Conservation (phyloP, 2,329 filamentous ascomycete species). For the Alternaria brassicae region DNA sequence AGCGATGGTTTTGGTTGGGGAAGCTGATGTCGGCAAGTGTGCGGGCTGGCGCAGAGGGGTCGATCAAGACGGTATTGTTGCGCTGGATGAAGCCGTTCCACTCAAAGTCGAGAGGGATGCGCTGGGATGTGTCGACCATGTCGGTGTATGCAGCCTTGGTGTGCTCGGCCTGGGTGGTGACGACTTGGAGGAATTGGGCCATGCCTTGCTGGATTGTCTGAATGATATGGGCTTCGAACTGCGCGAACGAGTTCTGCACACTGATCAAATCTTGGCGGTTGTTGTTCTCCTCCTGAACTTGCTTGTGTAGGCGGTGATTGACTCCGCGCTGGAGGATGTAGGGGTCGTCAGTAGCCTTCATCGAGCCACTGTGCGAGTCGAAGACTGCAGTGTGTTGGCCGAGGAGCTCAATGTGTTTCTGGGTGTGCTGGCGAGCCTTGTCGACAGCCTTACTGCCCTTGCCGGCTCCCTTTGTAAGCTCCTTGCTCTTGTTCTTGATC, state of each 20-base stretch:
- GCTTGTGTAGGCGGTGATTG: constrained; percentile 83
- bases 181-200: constrained; percentile 81
- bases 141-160: constrained; percentile 82
- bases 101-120: constrained; percentile 84
- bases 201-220: constrained; percentile 82
- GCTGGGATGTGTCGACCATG: constrained; percentile 78
- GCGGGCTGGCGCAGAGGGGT: constrained; percentile 77
- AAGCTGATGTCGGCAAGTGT: constrained; percentile 77
- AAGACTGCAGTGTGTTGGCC: constrained; percentile 83
- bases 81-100: constrained; percentile 85
- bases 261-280: constrained; percentile 88
- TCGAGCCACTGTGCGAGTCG: constrained; percentile 75
- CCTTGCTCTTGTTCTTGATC: constrained; percentile 96
- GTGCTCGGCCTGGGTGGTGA: constrained; percentile 81
- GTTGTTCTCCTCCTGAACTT: constrained; percentile 95
- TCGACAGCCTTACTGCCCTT: constrained; percentile 91
- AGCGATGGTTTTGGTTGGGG: constrained; percentile 83
- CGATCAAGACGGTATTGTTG: constrained; percentile 74
- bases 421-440: constrained; percentile 82
- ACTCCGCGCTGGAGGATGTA: constrained; percentile 86
- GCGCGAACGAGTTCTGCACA: constrained; percentile 87
- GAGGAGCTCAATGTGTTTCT: constrained; percentile 95
- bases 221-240: constrained; percentile 87
- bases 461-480: constrained; percentile 78
- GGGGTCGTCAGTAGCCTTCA: constrained; percentile 79